A percentile compares a stretch with the other conserved stretches of the same genome.
Conservation (phyloP, 2,329 filamentous ascomycete species). For the Mollisiaceae sp. region DNA sequence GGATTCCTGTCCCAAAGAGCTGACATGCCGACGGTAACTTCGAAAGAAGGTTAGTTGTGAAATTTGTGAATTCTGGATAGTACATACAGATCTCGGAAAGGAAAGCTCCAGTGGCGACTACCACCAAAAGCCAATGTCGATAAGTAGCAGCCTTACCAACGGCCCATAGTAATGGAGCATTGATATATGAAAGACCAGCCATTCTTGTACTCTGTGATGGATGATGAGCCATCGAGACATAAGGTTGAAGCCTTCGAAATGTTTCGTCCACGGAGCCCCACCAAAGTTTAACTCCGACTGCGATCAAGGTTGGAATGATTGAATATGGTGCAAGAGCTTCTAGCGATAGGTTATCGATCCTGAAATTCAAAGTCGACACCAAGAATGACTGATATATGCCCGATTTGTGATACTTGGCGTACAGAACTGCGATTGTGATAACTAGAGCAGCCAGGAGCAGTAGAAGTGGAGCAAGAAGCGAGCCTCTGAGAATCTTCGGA, state of each 20-base stretch:
- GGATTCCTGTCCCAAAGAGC: constrained; percentile 25
- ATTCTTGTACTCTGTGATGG: background rate
- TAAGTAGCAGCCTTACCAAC: constrained; percentile 20
- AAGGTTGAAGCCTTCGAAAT: constrained; percentile 28
- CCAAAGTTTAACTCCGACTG: constrained; percentile 26
- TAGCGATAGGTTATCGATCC: constrained; percentile 12
- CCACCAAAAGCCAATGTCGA: constrained; percentile 23
- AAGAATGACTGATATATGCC: constrained; percentile 25
- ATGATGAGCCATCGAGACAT: constrained; percentile 24
- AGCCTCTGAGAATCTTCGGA: constrained; percentile 16
- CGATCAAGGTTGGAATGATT: constrained; percentile 28
- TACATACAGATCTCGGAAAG: constrained; percentile 19
- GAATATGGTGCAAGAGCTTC: constrained; percentile 26
- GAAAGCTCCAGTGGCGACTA: constrained; percentile 21
- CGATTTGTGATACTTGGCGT: constrained; percentile 13
- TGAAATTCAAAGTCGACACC: background rate
- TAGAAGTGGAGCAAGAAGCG: constrained; percentile 15
- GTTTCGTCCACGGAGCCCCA: constrained; percentile 25
- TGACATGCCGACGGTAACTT: constrained; percentile 32
- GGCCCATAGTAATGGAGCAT: constrained; percentile 21
- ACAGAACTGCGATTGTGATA: constrained; percentile 13
- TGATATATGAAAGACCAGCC: constrained; percentile 20
- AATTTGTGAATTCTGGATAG: background rate
- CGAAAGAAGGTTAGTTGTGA: background rate
- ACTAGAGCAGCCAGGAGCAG: constrained; percentile 14